A percentile compares a stretch with the other conserved stretches of the same genome.
phyloP scores from a whole-genome alignment of 2,329 filamentous ascomycete species.

The Nemania serpens region DNA sequence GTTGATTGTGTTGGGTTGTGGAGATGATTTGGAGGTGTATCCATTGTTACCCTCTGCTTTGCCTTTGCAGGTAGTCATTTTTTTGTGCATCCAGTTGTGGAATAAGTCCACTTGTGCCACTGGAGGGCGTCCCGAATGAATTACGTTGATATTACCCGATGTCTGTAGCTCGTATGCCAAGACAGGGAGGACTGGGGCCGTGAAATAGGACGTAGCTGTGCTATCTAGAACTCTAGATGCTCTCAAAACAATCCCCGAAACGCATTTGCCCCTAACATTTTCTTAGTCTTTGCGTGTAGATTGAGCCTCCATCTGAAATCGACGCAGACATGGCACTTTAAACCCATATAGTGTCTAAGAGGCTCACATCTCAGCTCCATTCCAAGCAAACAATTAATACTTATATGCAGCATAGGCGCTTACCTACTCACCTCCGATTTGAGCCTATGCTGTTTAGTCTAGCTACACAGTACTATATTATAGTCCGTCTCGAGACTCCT shows the following conservation, averaged over 20 bases:
- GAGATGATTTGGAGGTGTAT: neutral
- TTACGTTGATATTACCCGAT: conserved; percentile 9
- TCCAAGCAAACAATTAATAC: too few relatives aligned
- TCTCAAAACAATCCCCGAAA: neutral
- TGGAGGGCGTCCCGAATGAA: neutral
- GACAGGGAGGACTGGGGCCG: neutral
- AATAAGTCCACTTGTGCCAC: neutral
- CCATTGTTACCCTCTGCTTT: too few relatives aligned
- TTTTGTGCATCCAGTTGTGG: neutral
- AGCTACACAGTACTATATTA: too few relatives aligned
- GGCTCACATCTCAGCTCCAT: too few relatives aligned
- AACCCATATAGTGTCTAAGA: too few relatives aligned
- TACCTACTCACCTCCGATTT: too few relatives aligned
- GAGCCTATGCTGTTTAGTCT: too few relatives aligned
- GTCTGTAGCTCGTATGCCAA: neutral
- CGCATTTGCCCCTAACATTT: neutral
- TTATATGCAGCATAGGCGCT: too few relatives aligned
- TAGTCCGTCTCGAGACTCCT: too few relatives aligned
- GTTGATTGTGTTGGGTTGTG: neutral
- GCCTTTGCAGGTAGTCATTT: neutral
- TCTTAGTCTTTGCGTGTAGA: too few relatives aligned
- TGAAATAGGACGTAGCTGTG: conserved; percentile 3
- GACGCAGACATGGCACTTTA: too few relatives aligned
- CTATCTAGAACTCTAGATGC: conserved; percentile 2
- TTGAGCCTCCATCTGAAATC: too few relatives aligned